phyloP scores from a whole-genome alignment of 2,329 filamentous ascomycete species.

The Keithomyces neogunnii region DNA sequence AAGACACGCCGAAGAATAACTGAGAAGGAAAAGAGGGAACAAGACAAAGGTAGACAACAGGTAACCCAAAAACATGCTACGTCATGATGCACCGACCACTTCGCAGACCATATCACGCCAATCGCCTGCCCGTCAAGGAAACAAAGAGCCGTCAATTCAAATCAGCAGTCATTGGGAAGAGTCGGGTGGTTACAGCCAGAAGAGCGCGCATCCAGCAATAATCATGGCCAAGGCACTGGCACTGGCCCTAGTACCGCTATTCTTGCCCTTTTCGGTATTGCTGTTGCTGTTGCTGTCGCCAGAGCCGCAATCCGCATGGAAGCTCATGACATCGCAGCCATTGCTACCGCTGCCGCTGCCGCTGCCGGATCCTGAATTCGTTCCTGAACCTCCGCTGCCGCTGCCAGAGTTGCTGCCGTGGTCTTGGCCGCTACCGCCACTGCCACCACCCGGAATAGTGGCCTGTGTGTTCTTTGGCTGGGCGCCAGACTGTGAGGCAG shows the following conservation, averaged over 20 bases:
- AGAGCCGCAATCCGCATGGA: slow-evolving; percentile 31
- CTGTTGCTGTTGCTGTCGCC: slow-evolving; percentile 12
- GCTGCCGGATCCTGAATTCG: slow-evolving; percentile 12
- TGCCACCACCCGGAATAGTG: slow-evolving; percentile 22
- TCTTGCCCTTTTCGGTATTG: slow-evolving; percentile 17
- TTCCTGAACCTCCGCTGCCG: slow-evolving; percentile 12
- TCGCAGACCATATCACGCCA: not conserved
- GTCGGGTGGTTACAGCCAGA: slow-evolving; percentile 20
- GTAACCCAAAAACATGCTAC: not conserved
- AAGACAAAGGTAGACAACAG: not conserved
- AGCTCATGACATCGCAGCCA: slow-evolving; percentile 28
- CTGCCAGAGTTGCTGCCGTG: slow-evolving; percentile 12
- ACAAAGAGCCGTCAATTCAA: not conserved
- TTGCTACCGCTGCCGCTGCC: slow-evolving; percentile 14
- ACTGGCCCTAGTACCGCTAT: slow-evolving; percentile 21
- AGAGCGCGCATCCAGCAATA: slow-evolving; percentile 26
- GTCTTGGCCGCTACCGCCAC: slow-evolving; percentile 15
- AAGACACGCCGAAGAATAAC: not conserved
- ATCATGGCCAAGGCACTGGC: slow-evolving; percentile 29
- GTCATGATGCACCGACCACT: not conserved
- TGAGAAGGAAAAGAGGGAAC: not conserved
- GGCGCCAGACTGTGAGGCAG: slow-evolving; percentile 11
- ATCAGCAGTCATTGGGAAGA: not conserved
- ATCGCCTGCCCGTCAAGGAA: not conserved
- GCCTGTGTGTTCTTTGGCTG: slow-evolving; percentile 15